Base-by-base conservation (phyloP, 1,139 yeast genomes). In the Saccharomycopsis phalli region DNA sequence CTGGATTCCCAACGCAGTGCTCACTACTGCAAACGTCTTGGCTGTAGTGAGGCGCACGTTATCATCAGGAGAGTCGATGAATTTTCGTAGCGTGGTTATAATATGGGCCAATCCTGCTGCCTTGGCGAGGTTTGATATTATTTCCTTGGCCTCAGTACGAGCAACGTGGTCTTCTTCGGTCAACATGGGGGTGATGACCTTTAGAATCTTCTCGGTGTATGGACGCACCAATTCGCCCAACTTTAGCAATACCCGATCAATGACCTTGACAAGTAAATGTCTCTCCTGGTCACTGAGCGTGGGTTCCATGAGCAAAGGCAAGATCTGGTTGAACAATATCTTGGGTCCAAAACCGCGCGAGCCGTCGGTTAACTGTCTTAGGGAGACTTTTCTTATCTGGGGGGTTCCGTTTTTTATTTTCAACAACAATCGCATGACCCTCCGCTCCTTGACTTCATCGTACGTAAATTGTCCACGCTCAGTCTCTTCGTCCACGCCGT, bases 71-170 rank as follows among this genome's bases (percentile, higher is more conserved):
- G 81, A 78, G 50, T 82, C 94, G 30, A 91, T 70, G 57, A 86
- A 94, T 0, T 94, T 87, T 42, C 94, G 68, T 57, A 88, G 64
- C 1, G 80, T 74, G 2, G 86, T 68, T 25, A 91, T 74, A 74
- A 87, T 80, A 35, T 76, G 77, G 0, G 86, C 74, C 31, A 88
- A 60, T 0, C 98, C 98, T 1, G 84, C 91, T 2, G 94, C 84
- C 52, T 78, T 79, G 4, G 94, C 65, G 25, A 88, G 61, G 49
- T 73, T 79, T 0, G 91, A 69, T 10, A 88, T 72, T 22, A 87
- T 74, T 48, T 86, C 95, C 39, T 84, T 66, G 1, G 95, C 93
- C 53, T 84, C 94, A 2, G 73, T 61, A 47, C 95, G 65, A 1
- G 88, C 70, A 19, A 76, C 70, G 42, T 70, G 66, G 54, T 86